phyloP scores from a whole-genome alignment of 2,329 filamentous ascomycete genomes.

The Trichophyton rubrum region DNA sequence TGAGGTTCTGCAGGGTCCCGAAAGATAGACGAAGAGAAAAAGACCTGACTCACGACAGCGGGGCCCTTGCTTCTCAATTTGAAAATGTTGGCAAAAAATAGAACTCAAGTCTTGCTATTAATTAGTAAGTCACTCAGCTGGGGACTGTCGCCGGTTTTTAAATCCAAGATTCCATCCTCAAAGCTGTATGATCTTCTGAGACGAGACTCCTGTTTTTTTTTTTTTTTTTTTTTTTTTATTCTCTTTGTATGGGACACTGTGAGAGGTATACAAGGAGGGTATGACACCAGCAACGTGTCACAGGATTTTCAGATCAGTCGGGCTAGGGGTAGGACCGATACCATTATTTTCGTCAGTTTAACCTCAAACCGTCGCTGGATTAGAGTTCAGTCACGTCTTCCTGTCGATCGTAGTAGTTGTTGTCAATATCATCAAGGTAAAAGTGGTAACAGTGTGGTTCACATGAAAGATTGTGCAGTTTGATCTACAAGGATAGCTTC shows the following conservation, averaged over 20 bases:
- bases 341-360: not conserved
- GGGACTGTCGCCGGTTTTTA: not conserved
- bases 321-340: not conserved
- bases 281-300: not conserved
- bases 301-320: not conserved
- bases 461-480: not conserved
- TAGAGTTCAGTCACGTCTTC: not conserved
- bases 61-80: too few relatives aligned
- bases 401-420: not conserved
- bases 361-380: not conserved
- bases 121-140: not conserved
- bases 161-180: not conserved
- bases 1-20: too few relatives aligned
- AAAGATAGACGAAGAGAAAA: too few relatives aligned
- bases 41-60: too few relatives aligned
- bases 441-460: not conserved
- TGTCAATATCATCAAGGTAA: not conserved
- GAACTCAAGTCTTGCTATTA: too few relatives aligned
- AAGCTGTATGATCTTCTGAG: not conserved
- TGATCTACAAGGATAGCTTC: not conserved
- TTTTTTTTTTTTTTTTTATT: too few relatives aligned
- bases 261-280: not conserved
- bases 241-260: not conserved
- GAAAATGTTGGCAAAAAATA: too few relatives aligned
- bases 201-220: not conserved